Percentiles rank a stretch among this genome's conserved stretches.
These are phyloP conservation scores for Bruguiera gymnorhiza DNA, from an alignment of 345 rosid genomes.

Conservation along the genomic window DNA sequence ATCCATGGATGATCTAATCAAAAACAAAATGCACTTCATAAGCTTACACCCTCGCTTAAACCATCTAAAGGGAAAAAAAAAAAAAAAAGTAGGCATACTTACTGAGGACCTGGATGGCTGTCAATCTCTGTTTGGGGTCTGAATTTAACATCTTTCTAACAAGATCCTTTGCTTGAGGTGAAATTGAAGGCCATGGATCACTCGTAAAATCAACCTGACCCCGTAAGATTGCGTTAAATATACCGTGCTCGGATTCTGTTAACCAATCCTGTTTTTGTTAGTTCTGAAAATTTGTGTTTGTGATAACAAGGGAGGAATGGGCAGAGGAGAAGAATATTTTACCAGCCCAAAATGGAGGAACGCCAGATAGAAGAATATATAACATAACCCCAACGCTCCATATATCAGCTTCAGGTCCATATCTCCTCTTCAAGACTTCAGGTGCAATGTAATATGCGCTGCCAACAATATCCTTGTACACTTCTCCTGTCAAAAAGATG, in stretches of 20 bases:
- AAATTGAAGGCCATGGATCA: conserved; percentile 95
- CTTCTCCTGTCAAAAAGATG: conserved; percentile 45
- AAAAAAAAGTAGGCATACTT: conserved; percentile 7
- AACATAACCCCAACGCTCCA: conserved; percentile 85
- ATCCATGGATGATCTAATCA: conserved; percentile 66
- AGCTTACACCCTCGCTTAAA: background rate
- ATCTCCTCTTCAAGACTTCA: conserved; percentile 81
- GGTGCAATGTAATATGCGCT: conserved; percentile 95
- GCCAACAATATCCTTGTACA: conserved; percentile 64
- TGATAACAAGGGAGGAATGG: background rate
- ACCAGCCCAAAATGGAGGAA: conserved; percentile 99
- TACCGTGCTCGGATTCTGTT: conserved; percentile 87
- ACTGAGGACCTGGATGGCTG: conserved; percentile 90
- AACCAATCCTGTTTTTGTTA: background rate
- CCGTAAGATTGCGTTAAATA: conserved; percentile 81
- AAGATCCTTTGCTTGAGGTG: conserved; percentile 84
- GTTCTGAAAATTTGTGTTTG: background rate
- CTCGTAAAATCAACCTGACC: conserved; percentile 77
- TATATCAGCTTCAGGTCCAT: conserved; percentile 76
- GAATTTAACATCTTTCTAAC: conserved; percentile 85
- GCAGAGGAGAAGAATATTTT: conserved; percentile 10
- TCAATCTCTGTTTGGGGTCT: conserved; percentile 83
- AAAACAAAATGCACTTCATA: background rate
- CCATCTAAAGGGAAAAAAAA: background rate
- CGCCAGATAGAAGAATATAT: conserved; percentile 80